Conservation (phyloP, 2,329 filamentous ascomycete species). For the Septoria petroselini region DNA sequence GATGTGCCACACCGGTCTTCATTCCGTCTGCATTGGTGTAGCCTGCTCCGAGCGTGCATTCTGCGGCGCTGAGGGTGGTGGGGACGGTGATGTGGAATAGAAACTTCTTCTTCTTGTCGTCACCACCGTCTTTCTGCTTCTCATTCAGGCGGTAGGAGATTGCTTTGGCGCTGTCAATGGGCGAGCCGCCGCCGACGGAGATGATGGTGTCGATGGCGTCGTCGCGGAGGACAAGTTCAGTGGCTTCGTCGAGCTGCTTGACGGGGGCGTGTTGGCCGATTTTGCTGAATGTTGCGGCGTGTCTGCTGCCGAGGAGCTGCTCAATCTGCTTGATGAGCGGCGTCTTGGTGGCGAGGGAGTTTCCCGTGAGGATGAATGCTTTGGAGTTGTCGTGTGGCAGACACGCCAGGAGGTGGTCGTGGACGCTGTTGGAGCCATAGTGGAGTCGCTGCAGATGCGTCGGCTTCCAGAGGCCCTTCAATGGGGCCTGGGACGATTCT, state of each 20-base stretch:
- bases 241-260: slow-evolving; percentile 54
- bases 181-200: slow-evolving; percentile 53
- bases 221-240: slow-evolving; percentile 47
- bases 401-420: slow-evolving; percentile 46
- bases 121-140: slow-evolving; percentile 28
- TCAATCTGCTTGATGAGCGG: slow-evolving; percentile 53
- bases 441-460: slow-evolving; percentile 50
- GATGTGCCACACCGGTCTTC: slow-evolving; percentile 46
- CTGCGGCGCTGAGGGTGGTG: slow-evolving; percentile 53
- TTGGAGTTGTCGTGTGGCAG: slow-evolving; percentile 49
- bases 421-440: slow-evolving; percentile 50
- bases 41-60: slow-evolving; percentile 53
- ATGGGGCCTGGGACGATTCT: slow-evolving; percentile 45
- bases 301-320: slow-evolving; percentile 48
- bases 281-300: slow-evolving; percentile 55
- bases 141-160: slow-evolving; percentile 47
- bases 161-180: slow-evolving; percentile 53
- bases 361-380: slow-evolving; percentile 58
- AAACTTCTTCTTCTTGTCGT: slow-evolving; percentile 39
- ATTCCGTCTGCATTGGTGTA: slow-evolving; percentile 51
- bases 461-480: slow-evolving; percentile 52
- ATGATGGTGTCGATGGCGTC: slow-evolving; percentile 54
- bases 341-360: slow-evolving; percentile 54
- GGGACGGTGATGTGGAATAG: slow-evolving; percentile 50
- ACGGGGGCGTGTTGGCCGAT: slow-evolving; percentile 57